Conservation (phyloP, 108 stramenopile species). For the Discostella stelligeroides region DNA sequence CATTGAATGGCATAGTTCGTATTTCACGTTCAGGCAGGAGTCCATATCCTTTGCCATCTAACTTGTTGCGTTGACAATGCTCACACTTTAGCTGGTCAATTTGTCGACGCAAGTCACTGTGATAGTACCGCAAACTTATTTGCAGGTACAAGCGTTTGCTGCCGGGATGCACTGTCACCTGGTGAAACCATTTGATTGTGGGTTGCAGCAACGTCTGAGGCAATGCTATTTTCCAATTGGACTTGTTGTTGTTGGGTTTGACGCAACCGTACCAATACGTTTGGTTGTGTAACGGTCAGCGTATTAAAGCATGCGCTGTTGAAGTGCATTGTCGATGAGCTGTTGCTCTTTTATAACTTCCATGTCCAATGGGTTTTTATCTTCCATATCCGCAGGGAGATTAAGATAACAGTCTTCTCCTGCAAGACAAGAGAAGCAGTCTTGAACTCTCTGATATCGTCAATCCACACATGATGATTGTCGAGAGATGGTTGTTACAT, state of each 20-base stretch:
- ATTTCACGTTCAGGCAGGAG: slow-evolving; percentile 21
- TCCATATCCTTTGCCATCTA: slow-evolving; percentile 32
- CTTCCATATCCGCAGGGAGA: not conserved
- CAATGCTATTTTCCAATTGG: slow-evolving; percentile 43
- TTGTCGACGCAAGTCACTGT: not conserved
- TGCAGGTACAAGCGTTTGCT: slow-evolving; percentile 10
- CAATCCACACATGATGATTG: not conserved
- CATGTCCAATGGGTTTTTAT: not conserved
- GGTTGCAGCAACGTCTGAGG: slow-evolving; percentile 20
- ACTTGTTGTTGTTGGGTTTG: not conserved
- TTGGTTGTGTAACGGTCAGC: not conserved
- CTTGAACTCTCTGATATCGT: not conserved
- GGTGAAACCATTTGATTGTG: slow-evolving; percentile 42
- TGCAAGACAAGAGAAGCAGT: not conserved
- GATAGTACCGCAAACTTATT: slow-evolving; percentile 10
- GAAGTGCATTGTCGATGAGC: not conserved
- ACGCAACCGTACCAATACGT: slow-evolving; percentile 1
- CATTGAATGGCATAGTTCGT: slow-evolving; percentile 22
- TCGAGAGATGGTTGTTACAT: too few relatives aligned
- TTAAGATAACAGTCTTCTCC: slow-evolving; percentile 8
- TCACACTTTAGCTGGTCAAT: slow-evolving; percentile 25
- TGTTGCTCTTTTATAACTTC: not conserved
- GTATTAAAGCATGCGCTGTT: not conserved
- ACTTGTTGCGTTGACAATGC: slow-evolving; percentile 29
- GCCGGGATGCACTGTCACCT: slow-evolving; percentile 39